Base-by-base conservation (phyloP, 2,329 filamentous ascomycete species). In the Monosporascus sp. region DNA sequence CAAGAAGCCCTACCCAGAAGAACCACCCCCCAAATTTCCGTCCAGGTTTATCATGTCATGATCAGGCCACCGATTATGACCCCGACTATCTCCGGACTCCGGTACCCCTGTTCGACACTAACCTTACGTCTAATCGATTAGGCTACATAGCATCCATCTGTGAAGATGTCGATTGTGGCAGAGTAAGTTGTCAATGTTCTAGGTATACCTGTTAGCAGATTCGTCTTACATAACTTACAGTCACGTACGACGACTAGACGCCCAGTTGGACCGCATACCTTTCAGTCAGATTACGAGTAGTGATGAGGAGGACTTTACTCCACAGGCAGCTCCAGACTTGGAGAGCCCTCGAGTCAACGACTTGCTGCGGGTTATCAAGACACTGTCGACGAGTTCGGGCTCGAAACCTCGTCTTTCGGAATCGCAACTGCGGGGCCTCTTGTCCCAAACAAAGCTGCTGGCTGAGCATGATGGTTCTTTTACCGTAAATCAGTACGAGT, bases 341-440 rank as follows among this genome's bases (percentile, higher is more conserved):
- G 71, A 78, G 57, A 79, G 77, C 20, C 76, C 79, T 25, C 73
- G 82, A 50, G 72, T 86, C 60, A 72, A 82, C 68, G 77, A 85
- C 50, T 74, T 95, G 39, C 80, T 91, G 59, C 75, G 73, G 53
- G 81, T 91, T 51, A 82, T 89, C 63, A 86, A 87, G 68, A 76
- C 83, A 3, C 72, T 96, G 15, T 92, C 89, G 20, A 83, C 86
- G 4, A 83, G 83, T 2, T 82, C 86, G 1, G 82, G 83, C 3
- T 82, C 85, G 5, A 78, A 80, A 50, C 75, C 83, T 35, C 73
- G 89, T 7, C 72, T 91, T n/a, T 72, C 82, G 3, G 69, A 82
- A 22, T 72, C 75, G 51, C 79, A 79, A 24, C 82, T 96, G 54
- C 77, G 78, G 54, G 70, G 72, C 15, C 73, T 91, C 35, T 77